Evolutionary conservation across 2,329 filamentous ascomycete genomes (phyloP).

Genomic region (Colletotrichum sp.): DNA sequence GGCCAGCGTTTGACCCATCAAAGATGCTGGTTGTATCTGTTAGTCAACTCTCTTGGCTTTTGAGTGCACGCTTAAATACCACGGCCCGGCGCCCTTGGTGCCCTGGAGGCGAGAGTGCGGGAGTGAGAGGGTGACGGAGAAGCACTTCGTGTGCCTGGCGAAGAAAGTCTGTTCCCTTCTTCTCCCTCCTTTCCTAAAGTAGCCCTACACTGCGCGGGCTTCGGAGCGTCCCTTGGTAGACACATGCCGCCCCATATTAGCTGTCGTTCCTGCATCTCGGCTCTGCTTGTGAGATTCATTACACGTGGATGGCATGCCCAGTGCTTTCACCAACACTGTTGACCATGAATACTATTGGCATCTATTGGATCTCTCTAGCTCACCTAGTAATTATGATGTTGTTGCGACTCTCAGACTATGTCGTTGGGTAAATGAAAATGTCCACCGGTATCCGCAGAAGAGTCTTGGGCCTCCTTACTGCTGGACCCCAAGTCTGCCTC

Average conservation of each 20-base stretch:
- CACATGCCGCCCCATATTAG: not conserved
- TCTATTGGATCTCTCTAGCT: not conserved
- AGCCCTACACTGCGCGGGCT: not conserved
- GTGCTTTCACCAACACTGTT: not conserved
- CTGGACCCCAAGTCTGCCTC: not conserved
- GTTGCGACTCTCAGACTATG: not conserved
- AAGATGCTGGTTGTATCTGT: not conserved
- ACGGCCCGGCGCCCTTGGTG: not conserved
- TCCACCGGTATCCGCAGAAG: not conserved
- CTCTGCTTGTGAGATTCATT: not conserved
- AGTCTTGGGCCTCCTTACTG: not conserved
- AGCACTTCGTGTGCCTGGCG: not conserved
- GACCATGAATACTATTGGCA: not conserved
- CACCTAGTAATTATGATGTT: not conserved
- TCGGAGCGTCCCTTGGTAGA: not conserved
- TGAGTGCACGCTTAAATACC: not conserved
- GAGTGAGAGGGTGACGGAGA: not conserved
- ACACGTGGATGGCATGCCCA: not conserved
- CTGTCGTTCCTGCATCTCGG: constrained; percentile 6
- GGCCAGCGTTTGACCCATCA: constrained; percentile 19
- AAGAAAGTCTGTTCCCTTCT: not conserved
- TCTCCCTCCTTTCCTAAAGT: not conserved
- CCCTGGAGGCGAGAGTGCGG: fast-evolving
- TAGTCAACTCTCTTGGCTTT: not conserved
- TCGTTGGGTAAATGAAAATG: not conserved